Evolutionary conservation across 257 asterid species (phyloP), one percentile per base, ranked within the genome.

Genomic region (Penstemon davidsonii): DNA sequence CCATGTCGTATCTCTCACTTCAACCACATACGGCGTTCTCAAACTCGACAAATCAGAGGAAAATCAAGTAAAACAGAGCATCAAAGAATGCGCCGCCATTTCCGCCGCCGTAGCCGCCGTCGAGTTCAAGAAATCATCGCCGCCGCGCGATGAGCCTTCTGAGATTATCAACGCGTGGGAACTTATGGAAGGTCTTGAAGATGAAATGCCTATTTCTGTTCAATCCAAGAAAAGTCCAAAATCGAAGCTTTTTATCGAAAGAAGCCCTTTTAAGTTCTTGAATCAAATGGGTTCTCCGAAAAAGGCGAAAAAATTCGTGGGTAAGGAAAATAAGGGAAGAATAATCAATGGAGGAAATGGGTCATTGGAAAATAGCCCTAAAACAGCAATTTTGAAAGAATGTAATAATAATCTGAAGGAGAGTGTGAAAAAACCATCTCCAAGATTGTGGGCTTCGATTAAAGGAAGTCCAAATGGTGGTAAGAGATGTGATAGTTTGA

Each of bases 141-240:
- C 89, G 33, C 52, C 75, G 6, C 73, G 81, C 0, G 85, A 79
- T 3, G 86, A 80, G 3, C 44, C 56, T 1, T 56, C 84, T 3
- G 99, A 94, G 85, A 82, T 85, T 11, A 91, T 94, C 19, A 87
- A 91, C 38, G 73, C 96, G 52, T 94, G 97, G 99, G 99, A 94
- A 78, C 86, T 94, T 0, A 94, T 94, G 99, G 88, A 86, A 66
- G 99, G 88, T 7, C 95, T 94, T 12, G 97, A 93, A 60, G 96
- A 94, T 64, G 85, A 77, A 66, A 74, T 71, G 1, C 77, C 86
- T 7, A 67, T 18, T 38, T 74, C 62, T 0, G 76, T 74, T 36
- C 79, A 71, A 25, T 75, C 81, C 1, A 88, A 78, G 68, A 85
- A 61, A 18, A 87, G 92, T 76, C 93, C 96, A 0, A 89, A 84